phyloP scores from a whole-genome alignment of 2,329 filamentous ascomycete species.

The Setomelanomma holmii region DNA sequence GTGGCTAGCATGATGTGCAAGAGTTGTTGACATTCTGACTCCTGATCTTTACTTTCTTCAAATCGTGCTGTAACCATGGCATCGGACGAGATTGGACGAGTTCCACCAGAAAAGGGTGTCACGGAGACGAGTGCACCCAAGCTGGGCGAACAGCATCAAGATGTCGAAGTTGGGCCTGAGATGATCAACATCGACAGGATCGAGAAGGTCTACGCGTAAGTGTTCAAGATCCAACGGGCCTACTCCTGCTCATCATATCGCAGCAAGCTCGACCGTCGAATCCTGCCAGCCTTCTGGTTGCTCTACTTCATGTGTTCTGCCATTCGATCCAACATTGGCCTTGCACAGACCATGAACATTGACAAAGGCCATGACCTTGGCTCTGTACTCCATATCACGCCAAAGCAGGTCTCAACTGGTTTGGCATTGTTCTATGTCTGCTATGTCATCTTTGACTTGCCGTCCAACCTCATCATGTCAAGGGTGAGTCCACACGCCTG shows the following conservation, averaged over 20 bases:
- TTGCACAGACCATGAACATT: slow-evolving; percentile 93
- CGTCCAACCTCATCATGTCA: slow-evolving; percentile 89
- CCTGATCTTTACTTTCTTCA: slow-evolving; percentile 14
- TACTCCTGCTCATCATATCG: background rate
- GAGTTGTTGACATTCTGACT: background rate
- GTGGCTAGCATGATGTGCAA: background rate
- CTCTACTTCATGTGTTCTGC: slow-evolving; percentile 93
- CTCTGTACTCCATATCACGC: slow-evolving; percentile 70
- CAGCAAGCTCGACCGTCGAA: slow-evolving; percentile 65
- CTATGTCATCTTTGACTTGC: slow-evolving; percentile 88
- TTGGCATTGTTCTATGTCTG: slow-evolving; percentile 90
- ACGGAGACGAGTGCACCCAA: slow-evolving; percentile 22
- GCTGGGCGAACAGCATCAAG: slow-evolving; percentile 34
- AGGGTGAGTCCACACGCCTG: slow-evolving; percentile 82
- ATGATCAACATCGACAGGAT: slow-evolving; percentile 46
- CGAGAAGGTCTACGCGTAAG: slow-evolving; percentile 48
- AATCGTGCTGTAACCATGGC: slow-evolving; percentile 27
- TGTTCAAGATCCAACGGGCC: background rate
- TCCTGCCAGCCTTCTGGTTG: slow-evolving; percentile 80
- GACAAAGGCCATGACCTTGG: slow-evolving; percentile 75
- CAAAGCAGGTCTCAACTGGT: slow-evolving; percentile 82
- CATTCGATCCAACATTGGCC: slow-evolving; percentile 88
- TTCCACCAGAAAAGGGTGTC: slow-evolving; percentile 26
- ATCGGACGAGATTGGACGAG: slow-evolving; percentile 19
- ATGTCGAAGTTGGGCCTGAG: slow-evolving; percentile 43